phyloP scores from a whole-genome alignment of 257 asterid species.

The Rhazya stricta region DNA sequence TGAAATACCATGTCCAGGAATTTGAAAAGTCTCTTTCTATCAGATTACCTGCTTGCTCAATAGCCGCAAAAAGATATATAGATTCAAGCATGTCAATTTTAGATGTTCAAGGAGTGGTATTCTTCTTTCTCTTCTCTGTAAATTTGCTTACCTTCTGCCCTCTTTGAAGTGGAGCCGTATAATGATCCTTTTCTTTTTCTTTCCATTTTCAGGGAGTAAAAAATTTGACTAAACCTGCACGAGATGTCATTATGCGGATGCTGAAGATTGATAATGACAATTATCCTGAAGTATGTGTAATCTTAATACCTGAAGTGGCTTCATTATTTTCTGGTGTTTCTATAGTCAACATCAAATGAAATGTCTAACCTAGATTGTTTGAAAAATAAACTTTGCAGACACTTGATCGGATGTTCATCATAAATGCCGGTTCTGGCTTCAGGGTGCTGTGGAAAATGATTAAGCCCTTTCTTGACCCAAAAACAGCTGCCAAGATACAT shows the following conservation, averaged over 20 bases:
- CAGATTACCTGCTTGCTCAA: constrained; percentile 56
- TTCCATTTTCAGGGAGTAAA: constrained; percentile 32
- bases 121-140: constrained; percentile 10
- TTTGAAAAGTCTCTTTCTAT: constrained; percentile 42
- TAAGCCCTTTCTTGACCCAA: constrained; percentile 54
- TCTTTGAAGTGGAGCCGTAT: constrained; percentile 5
- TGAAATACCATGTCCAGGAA: constrained; percentile 45
- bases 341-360: background rate
- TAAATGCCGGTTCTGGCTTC: constrained; percentile 60
- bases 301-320: background rate
- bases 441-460: constrained; percentile 50
- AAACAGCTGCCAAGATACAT: constrained; percentile 47
- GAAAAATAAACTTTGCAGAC: constrained; percentile 34
- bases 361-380: background rate
- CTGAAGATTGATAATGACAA: constrained; percentile 44
- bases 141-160: background rate
- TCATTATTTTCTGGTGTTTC: background rate
- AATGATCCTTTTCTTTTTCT: background rate
- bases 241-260: constrained; percentile 42
- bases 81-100: constrained; percentile 41
- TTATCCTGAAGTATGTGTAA: constrained; percentile 48
- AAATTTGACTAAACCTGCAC: constrained; percentile 43
- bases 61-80: constrained; percentile 39
- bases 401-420: constrained; percentile 40
- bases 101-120: constrained; percentile 67